Evolutionary conservation across 495 filamentous ascomycete genomes (phyloP).

Genomic region (Aspergillus avenaceus): DNA sequence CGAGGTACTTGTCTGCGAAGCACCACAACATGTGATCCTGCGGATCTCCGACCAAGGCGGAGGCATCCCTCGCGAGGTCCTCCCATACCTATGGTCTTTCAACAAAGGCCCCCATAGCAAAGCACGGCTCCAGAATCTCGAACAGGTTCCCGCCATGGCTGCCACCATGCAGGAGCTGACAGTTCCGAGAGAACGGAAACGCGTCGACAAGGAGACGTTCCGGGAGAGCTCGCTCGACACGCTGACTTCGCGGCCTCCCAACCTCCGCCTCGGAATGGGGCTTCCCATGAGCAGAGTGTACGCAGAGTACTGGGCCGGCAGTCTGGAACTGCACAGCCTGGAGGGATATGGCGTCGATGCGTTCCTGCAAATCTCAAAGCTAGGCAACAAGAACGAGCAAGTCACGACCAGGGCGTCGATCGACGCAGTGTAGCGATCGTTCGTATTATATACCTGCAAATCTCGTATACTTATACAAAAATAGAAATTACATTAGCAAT

Average conservation of each 20-base stretch:
- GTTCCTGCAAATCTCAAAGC: constrained; percentile 92
- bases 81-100: constrained; percentile 96
- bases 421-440: constrained; percentile 67
- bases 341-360: constrained; percentile 98
- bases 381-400: constrained; percentile 98
- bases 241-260: constrained; percentile 75
- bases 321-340: constrained; percentile 83
- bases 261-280: constrained; percentile 89
- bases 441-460: not conserved
- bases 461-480: not conserved
- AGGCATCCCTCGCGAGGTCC: constrained; percentile 75
- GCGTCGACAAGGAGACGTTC: constrained; percentile 28
- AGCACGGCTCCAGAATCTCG: constrained; percentile 73
- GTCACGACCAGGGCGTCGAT: constrained; percentile 82
- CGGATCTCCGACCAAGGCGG: constrained; percentile 93
- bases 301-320: constrained; percentile 98
- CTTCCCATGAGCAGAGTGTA: constrained; percentile 92
- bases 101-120: constrained; percentile 79
- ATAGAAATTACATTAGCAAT: not conserved
- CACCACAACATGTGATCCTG: constrained; percentile 92
- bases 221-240: constrained; percentile 66
- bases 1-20: constrained; percentile 91
- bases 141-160: constrained; percentile 84
- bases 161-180: constrained; percentile 89
- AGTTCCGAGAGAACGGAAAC: constrained; percentile 28